phyloP scores from a whole-genome alignment of 352 stramenopile species.

The Globisporangium okanoganense region DNA sequence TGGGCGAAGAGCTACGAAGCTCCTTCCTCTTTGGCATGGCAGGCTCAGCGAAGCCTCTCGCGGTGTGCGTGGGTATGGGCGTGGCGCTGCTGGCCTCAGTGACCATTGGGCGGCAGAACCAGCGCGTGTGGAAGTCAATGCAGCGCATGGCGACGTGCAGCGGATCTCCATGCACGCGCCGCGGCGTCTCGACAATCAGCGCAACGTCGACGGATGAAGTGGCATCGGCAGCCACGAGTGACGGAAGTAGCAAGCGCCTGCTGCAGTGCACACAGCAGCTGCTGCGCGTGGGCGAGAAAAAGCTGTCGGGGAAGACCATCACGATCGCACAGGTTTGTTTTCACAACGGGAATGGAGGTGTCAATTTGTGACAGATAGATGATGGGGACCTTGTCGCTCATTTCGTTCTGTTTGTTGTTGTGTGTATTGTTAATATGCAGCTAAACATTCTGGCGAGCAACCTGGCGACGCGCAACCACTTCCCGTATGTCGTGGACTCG shows the following conservation, averaged over 20 bases:
- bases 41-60: constrained; percentile 24
- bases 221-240: not conserved
- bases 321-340: constrained; percentile 62
- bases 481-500: constrained; percentile 81
- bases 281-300: constrained; percentile 19
- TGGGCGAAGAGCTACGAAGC: not conserved
- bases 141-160: constrained; percentile 21
- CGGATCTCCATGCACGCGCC: constrained; percentile 12
- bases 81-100: constrained; percentile 68
- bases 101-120: constrained; percentile 48
- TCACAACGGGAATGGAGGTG: not conserved
- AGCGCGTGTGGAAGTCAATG: constrained; percentile 45
- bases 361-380: not conserved
- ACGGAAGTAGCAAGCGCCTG: constrained; percentile 19
- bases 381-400: not conserved
- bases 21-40: constrained; percentile 6
- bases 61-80: constrained; percentile 64
- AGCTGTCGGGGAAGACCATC: constrained; percentile 60
- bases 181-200: constrained; percentile 17
- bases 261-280: constrained; percentile 53
- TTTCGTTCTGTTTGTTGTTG: not conserved
- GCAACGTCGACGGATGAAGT: not conserved
- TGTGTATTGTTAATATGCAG: constrained; percentile 17
- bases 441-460: constrained; percentile 87
- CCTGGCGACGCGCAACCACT: constrained; percentile 78